Conservation (phyloP, 2,329 filamentous ascomycete genomes). For the Pseudogymnoascus verrucosus region DNA sequence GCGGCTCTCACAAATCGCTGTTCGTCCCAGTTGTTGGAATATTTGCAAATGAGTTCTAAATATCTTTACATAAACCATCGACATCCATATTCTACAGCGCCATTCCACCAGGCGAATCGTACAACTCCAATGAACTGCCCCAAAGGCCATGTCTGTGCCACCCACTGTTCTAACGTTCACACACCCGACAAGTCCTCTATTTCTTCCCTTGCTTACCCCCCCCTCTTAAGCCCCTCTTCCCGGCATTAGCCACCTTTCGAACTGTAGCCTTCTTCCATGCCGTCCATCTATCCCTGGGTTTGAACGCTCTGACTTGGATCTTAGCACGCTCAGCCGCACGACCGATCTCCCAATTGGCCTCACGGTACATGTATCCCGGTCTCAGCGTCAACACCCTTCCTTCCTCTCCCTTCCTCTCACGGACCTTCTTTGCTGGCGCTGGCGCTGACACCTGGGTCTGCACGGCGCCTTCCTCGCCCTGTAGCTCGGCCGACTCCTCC, state of each 20-base stretch:
- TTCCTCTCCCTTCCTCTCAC: slow-evolving; percentile 27
- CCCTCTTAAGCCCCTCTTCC: slow-evolving; percentile 45
- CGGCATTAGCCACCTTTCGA: slow-evolving; percentile 41
- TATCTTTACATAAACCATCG: slow-evolving; percentile 7
- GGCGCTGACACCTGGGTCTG: slow-evolving; percentile 13
- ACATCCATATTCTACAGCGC: slow-evolving; percentile 6
- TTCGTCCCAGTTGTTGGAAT: neutral
- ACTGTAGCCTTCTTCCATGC: slow-evolving; percentile 55
- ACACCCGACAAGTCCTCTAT: neutral
- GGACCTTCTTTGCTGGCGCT: slow-evolving; percentile 11
- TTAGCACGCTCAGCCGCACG: slow-evolving; percentile 52
- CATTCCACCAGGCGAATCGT: slow-evolving; percentile 4
- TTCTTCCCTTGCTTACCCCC: slow-evolving; percentile 22
- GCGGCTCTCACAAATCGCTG: neutral
- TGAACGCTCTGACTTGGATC: slow-evolving; percentile 48
- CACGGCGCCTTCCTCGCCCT: slow-evolving; percentile 12
- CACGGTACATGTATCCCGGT: slow-evolving; percentile 55
- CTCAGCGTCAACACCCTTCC: slow-evolving; percentile 34
- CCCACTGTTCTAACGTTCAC: neutral
- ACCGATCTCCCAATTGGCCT: slow-evolving; percentile 62
- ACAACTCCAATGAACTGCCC: neutral
- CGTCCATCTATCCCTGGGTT: slow-evolving; percentile 47
- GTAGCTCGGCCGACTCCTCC: slow-evolving; percentile 11
- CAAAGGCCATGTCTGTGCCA: neutral
- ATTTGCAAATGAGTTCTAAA: neutral